Percentiles rank a stretch among this genome's conserved stretches.
phyloP scores from a whole-genome alignment of 805 yeast genomes.

The Zygosaccharomyces kombuchaensis region DNA sequence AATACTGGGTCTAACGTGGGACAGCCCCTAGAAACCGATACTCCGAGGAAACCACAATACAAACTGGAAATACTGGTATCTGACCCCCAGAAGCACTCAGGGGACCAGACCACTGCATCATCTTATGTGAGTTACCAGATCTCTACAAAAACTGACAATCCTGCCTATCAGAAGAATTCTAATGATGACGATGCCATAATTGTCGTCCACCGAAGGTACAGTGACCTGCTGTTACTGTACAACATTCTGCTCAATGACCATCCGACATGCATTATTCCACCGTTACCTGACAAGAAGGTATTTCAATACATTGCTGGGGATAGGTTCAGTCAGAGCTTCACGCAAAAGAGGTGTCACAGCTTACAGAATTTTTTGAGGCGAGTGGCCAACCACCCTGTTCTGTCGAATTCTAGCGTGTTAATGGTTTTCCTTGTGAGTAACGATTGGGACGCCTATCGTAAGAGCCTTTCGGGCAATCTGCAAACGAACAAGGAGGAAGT shows the following conservation, averaged over 20 bases:
- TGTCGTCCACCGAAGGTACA: slow-evolving; percentile 58
- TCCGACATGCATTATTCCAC: slow-evolving; percentile 86
- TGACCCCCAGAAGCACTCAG: slow-evolving; percentile 32
- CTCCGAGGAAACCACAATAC: slow-evolving; percentile 7
- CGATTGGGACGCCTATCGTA: slow-evolving; percentile 35
- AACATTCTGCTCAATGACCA: slow-evolving; percentile 70
- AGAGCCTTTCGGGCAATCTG: slow-evolving; percentile 24
- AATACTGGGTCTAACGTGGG: not conserved
- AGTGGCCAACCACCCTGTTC: slow-evolving; percentile 65
- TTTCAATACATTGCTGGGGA: slow-evolving; percentile 93
- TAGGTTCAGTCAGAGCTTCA: slow-evolving; percentile 80
- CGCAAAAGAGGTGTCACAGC: slow-evolving; percentile 75
- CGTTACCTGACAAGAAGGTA: slow-evolving; percentile 88
- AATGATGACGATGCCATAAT: slow-evolving; percentile 18
- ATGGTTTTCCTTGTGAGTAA: slow-evolving; percentile 29
- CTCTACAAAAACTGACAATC: slow-evolving; percentile 31
- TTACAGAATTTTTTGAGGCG: slow-evolving; percentile 71
- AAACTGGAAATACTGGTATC: slow-evolving; percentile 29
- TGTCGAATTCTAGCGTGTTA: slow-evolving; percentile 62
- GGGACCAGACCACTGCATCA: slow-evolving; percentile 26
- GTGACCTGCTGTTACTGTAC: slow-evolving; percentile 78
- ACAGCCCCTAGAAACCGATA: not conserved
- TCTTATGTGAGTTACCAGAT: slow-evolving; percentile 33
- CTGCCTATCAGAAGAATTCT: slow-evolving; percentile 24
- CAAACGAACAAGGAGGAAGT: slow-evolving; percentile 53